A percentile compares a stretch with the other conserved stretches of the same genome.
phyloP scores from a whole-genome alignment of 2,329 filamentous ascomycete species.

The Claviceps sp. region DNA sequence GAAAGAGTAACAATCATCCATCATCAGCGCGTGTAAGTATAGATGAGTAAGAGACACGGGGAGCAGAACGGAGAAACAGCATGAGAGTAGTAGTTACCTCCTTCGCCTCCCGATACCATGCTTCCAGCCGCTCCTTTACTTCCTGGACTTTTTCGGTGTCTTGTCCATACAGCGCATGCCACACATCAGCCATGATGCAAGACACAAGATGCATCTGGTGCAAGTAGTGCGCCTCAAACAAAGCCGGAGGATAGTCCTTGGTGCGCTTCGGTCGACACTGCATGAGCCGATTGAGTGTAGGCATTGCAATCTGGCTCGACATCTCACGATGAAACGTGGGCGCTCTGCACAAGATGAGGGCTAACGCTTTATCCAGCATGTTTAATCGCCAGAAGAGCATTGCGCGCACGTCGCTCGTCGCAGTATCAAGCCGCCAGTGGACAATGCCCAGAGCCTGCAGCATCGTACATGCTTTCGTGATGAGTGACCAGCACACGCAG shows the following conservation, averaged over 20 bases:
- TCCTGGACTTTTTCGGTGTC: not conserved
- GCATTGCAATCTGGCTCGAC: not conserved
- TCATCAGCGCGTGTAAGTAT: not conserved
- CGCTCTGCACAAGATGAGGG: conserved; percentile 1
- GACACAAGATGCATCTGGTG: conserved; percentile 2
- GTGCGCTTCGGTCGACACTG: not conserved
- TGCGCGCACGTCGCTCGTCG: not conserved
- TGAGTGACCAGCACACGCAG: conserved; percentile 1
- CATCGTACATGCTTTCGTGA: conserved; percentile 2
- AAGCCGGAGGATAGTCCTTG: not conserved
- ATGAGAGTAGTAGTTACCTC: not conserved
- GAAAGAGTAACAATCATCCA: not conserved
- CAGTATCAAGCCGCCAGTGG: conserved; percentile 1
- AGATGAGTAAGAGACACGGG: not conserved
- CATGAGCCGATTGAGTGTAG: not conserved
- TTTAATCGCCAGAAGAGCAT: conserved; percentile 3
- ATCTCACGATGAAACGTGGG: not conserved
- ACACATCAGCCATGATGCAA: conserved; percentile 1
- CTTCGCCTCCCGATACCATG: not conserved
- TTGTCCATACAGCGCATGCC: conserved; percentile 3
- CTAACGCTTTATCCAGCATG: not conserved
- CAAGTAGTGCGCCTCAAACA: conserved; percentile 1
- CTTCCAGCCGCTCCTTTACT: not conserved
- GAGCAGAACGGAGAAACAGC: not conserved
- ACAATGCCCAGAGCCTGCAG: conserved; percentile 1